phyloP scores from a whole-genome alignment of 768 basidiomycete genomes.

The Mycena vulgaris region DNA sequence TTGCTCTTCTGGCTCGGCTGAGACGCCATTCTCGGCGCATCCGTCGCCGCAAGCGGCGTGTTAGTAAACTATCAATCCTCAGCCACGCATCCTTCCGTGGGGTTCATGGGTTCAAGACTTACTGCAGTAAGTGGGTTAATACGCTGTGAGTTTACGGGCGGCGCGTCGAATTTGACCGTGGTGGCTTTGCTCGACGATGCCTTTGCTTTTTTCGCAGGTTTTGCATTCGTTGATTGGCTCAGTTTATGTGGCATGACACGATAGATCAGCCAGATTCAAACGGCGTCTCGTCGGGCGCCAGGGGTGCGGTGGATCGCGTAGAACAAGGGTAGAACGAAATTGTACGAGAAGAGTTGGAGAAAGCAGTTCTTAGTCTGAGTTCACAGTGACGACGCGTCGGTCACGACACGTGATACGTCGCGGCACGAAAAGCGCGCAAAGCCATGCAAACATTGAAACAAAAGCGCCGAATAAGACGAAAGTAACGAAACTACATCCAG shows the following conservation, averaged over 20 bases:
- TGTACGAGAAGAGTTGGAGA: too few species aligned
- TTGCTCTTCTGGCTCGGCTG: constrained; percentile 34
- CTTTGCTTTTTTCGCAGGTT: constrained; percentile 28
- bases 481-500: too few species aligned
- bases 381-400: constrained; percentile 12
- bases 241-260: constrained; percentile 13
- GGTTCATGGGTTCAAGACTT: constrained; percentile 6
- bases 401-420: background rate
- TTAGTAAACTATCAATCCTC: constrained; percentile 38
- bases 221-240: constrained; percentile 14
- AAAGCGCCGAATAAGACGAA: too few species aligned
- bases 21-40: constrained; percentile 6
- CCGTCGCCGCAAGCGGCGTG: constrained; percentile 3
- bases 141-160: constrained; percentile 26
- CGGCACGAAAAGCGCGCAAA: background rate
- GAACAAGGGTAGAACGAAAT: too few species aligned
- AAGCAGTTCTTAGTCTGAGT: too few species aligned
- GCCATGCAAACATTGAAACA: background rate
- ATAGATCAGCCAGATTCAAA: background rate
- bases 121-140: constrained; percentile 46
- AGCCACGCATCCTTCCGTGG: background rate
- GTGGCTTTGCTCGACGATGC: constrained; percentile 26
- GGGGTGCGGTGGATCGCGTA: background rate
- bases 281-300: background rate
- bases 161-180: constrained; percentile 30